A percentile compares a stretch with the other conserved stretches of the same genome.
Conservation (phyloP, 2,329 filamentous ascomycete species). For the Penicillium sp. region DNA sequence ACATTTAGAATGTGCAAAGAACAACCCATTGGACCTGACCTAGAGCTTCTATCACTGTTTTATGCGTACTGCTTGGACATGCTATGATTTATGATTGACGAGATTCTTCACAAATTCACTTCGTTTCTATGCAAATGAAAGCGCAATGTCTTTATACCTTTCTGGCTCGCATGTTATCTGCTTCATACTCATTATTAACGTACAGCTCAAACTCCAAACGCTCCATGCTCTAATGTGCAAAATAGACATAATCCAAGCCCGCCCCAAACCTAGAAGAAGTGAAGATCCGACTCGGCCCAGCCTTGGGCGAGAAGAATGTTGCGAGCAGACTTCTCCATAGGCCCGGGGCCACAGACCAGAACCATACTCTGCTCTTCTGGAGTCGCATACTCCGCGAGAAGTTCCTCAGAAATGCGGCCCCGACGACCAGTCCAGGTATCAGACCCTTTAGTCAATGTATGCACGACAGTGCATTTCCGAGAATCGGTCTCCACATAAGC, state of each 20-base stretch:
- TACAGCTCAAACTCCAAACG: neutral
- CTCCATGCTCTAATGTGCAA: neutral
- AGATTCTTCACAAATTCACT: neutral
- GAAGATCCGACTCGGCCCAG: slow-evolving; percentile 68
- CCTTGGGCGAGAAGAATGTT: slow-evolving; percentile 59
- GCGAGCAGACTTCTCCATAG: slow-evolving; percentile 68
- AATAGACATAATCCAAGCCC: neutral
- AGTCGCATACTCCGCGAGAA: slow-evolving; percentile 59
- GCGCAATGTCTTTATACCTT: neutral
- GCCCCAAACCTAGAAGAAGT: slow-evolving; percentile 63
- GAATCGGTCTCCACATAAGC: slow-evolving; percentile 53
- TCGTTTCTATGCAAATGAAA: neutral
- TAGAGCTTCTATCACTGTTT: neutral
- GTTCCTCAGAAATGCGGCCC: slow-evolving; percentile 63
- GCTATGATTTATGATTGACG: slow-evolving; percentile 10
- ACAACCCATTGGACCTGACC: too few relatives aligned
- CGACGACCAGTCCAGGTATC: slow-evolving; percentile 65
- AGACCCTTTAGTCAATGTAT: slow-evolving; percentile 65
- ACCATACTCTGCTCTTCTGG: slow-evolving; percentile 59
- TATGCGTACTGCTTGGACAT: neutral
- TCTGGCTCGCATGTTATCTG: neutral
- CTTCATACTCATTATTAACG: neutral
- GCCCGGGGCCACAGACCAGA: slow-evolving; percentile 74
- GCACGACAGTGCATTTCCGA: slow-evolving; percentile 59
- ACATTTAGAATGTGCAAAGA: neutral